Evolutionary conservation across 495 filamentous ascomycete genomes (phyloP).

Genomic region (Trichoderma virens): DNA sequence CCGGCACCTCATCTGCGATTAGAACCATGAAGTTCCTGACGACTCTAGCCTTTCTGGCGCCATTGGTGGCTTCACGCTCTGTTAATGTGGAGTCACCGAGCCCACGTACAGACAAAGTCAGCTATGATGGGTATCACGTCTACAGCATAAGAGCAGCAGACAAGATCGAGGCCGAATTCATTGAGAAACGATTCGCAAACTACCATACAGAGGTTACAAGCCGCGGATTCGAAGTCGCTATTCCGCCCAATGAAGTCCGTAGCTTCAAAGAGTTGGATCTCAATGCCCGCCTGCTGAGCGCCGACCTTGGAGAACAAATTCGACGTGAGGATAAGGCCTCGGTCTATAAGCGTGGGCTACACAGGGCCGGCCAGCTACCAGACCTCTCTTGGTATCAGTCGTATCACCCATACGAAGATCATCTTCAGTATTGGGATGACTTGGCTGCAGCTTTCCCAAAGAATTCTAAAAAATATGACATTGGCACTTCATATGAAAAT

Average conservation of each 20-base stretch:
- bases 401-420: constrained; percentile 51
- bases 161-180: not conserved
- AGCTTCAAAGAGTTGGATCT: constrained; percentile 29
- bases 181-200: not conserved
- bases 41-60: not conserved
- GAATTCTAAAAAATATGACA: constrained; percentile 46
- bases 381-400: constrained; percentile 34
- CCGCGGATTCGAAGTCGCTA: constrained; percentile 28
- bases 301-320: constrained; percentile 39
- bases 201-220: not conserved
- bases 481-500: constrained; percentile 44
- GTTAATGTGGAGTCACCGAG: not conserved
- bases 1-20: not conserved
- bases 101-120: not conserved
- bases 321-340: constrained; percentile 23
- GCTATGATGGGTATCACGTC: not conserved
- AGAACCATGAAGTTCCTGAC: not conserved
- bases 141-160: not conserved
- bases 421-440: constrained; percentile 46
- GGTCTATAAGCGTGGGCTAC: constrained; percentile 17
- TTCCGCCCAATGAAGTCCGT: constrained; percentile 27
- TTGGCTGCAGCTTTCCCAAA: constrained; percentile 38
- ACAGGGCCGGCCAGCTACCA: not conserved
- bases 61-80: not conserved
- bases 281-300: constrained; percentile 29